Evolutionary conservation across 768 basidiomycete genomes (phyloP).

Genomic region (Phylloporus rhodoxanthus): DNA sequence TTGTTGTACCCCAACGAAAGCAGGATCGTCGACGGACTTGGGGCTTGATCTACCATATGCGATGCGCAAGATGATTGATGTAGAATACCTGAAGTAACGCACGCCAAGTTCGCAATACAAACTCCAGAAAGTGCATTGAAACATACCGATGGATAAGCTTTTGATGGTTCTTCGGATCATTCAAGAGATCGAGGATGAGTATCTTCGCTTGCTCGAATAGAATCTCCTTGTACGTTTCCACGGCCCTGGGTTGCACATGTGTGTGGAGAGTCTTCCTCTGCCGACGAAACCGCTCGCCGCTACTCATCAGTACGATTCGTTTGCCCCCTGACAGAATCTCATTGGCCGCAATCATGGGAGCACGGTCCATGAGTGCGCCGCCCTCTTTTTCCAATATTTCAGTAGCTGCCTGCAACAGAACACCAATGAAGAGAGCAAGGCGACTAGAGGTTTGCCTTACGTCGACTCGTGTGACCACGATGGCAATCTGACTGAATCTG

Average conservation of each 20-base stretch:
- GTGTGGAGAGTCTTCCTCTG: conserved; percentile 50
- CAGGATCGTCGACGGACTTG: conserved; percentile 19
- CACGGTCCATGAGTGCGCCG: conserved; percentile 44
- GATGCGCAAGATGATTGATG: conserved; percentile 22
- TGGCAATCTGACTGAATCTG: conserved; percentile 4
- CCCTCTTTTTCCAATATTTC: conserved; percentile 63
- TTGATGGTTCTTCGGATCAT: conserved; percentile 19
- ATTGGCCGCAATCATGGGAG: conserved; percentile 45
- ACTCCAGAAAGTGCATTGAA: conserved; percentile 11
- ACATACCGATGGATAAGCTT: conserved; percentile 41
- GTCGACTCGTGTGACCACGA: conserved; percentile 18
- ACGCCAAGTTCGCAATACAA: not conserved
- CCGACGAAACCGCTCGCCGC: conserved; percentile 51
- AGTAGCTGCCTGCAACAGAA: conserved; percentile 38
- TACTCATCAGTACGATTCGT: conserved; percentile 43
- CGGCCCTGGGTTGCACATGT: conserved; percentile 45
- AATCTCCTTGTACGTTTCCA: conserved; percentile 40
- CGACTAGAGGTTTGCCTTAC: conserved; percentile 4
- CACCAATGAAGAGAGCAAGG: not conserved
- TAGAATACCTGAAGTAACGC: conserved; percentile 19
- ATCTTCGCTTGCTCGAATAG: conserved; percentile 32
- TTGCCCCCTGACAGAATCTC: conserved; percentile 52
- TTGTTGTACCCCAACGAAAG: conserved; percentile 15
- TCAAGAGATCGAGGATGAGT: conserved; percentile 27
- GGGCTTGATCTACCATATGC: conserved; percentile 20